Base-by-base conservation (phyloP, 1,284 basidiomycete species). In the Boletus putidus region DNA sequence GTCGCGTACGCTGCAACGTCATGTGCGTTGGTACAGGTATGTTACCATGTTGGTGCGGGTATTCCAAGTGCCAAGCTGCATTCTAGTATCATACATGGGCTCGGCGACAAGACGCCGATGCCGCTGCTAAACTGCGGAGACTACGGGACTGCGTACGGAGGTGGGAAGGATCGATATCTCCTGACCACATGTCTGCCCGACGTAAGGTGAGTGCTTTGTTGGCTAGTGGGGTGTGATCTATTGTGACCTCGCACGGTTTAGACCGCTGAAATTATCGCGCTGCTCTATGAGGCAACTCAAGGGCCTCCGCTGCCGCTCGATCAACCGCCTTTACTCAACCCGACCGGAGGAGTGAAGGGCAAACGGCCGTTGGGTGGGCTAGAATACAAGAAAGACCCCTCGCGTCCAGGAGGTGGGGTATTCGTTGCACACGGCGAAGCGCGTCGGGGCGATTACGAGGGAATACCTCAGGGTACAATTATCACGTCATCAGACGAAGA, bases 241-340 rank as follows among this genome's bases (percentile, higher is more conserved):
- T 67, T 62, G 61, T 68, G 54, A 53, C 39, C 12, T 48, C n/a
- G 49, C 57, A 59, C 68, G 60, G 43, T 66, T 20, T 75, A 98
- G 88, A 96, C 94, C 1, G 88, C 91, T 27, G 94, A 95, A 75
- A 94, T 96, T 60, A 96, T 97, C 68, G 84, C 89, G 27, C 80
- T 98, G 23, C 81, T 98, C 27, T 96, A 94, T 74, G 94, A 97
- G 77, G 89, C 94, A 35, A 93, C 93, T 29, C 88, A 92, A 75
- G 85, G 90, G 40, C 85, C 87, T 12, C 78, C 78, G 14, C 70
- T 80, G 55, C 80, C 83, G 3, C 73, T 84, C 53, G 86, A 87
- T 66, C 75, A 70, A 71, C 75, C 79, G 21, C 84, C 87, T 18
- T 77, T 80, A 31, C 77, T 90, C 59, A 91, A 90, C 66, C 89